Evolutionary conservation across 352 stramenopile genomes (phyloP).

Genomic region (Globisporangium spiculum): DNA sequence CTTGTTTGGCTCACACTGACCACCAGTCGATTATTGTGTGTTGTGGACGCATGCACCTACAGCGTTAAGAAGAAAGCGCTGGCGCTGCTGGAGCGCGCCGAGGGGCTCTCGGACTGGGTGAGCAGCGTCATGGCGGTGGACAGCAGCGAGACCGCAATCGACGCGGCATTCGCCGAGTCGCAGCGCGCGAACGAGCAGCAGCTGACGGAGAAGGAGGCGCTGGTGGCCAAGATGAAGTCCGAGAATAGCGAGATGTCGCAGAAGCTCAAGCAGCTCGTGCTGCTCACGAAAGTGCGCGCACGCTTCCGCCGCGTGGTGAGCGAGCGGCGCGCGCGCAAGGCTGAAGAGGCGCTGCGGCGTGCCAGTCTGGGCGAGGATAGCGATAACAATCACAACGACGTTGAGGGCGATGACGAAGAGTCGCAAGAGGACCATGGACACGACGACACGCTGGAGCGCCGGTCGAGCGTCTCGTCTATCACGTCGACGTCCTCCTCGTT

Average conservation of each 20-base stretch:
- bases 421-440: conserved; percentile 13
- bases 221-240: conserved; percentile 58
- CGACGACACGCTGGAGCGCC: background rate
- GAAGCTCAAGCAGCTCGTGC: conserved; percentile 57
- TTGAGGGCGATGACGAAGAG: conserved; percentile 14
- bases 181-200: conserved; percentile 37
- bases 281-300: conserved; percentile 52
- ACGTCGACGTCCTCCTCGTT: background rate
- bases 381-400: conserved; percentile 19
- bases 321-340: conserved; percentile 48
- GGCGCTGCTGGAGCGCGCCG: conserved; percentile 65
- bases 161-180: conserved; percentile 43
- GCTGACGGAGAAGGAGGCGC: conserved; percentile 53
- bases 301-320: conserved; percentile 50
- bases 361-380: conserved; percentile 15
- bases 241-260: conserved; percentile 61
- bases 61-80: conserved; percentile 79
- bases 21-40: background rate
- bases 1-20: background rate
- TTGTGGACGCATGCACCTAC: background rate
- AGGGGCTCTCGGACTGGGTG: conserved; percentile 66
- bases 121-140: conserved; percentile 34
- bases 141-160: conserved; percentile 31
- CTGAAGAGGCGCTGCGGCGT: conserved; percentile 20
- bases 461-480: conserved; percentile 5